These are phyloP conservation scores for Annulohypoxylon stygium DNA, from an alignment of 495 filamentous ascomycete species.

Conservation along the genomic window DNA sequence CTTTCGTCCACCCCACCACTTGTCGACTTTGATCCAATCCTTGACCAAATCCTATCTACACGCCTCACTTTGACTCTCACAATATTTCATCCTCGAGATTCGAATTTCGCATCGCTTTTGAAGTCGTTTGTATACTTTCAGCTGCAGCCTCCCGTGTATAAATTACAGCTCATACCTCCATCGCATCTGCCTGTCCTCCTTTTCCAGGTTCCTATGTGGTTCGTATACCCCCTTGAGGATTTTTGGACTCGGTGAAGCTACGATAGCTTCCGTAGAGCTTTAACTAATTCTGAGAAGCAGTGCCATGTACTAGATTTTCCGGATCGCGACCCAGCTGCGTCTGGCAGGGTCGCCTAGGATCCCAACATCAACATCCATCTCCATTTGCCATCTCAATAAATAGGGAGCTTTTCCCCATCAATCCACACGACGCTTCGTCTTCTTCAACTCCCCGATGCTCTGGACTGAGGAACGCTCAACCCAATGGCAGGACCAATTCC, in stretches of 20 bases:
- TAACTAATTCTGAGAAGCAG: conserved; percentile 53
- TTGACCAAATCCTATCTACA: conserved; percentile 47
- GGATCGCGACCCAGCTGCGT: conserved; percentile 58
- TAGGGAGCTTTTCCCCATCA: conserved; percentile 40
- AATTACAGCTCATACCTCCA: conserved; percentile 29
- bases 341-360: conserved; percentile 48
- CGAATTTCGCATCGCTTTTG: conserved; percentile 47
- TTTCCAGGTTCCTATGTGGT: conserved; percentile 38
- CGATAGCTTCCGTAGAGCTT: conserved; percentile 32
- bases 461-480: conserved; percentile 45
- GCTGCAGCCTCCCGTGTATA: conserved; percentile 49
- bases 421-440: conserved; percentile 29
- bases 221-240: conserved; percentile 53
- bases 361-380: conserved; percentile 28
- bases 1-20: conserved; percentile 33
- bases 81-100: conserved; percentile 40
- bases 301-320: conserved; percentile 61
- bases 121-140: conserved; percentile 40
- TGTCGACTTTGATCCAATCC: conserved; percentile 45
- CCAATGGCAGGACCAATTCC: conserved; percentile 65
- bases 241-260: conserved; percentile 39
- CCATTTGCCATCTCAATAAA: conserved; percentile 48
- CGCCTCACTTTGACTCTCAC: conserved; percentile 55
- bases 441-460: conserved; percentile 47
- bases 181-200: conserved; percentile 39